phyloP scores from a whole-genome alignment of 805 yeast genomes.

The Saccharomyces eubayanus region DNA sequence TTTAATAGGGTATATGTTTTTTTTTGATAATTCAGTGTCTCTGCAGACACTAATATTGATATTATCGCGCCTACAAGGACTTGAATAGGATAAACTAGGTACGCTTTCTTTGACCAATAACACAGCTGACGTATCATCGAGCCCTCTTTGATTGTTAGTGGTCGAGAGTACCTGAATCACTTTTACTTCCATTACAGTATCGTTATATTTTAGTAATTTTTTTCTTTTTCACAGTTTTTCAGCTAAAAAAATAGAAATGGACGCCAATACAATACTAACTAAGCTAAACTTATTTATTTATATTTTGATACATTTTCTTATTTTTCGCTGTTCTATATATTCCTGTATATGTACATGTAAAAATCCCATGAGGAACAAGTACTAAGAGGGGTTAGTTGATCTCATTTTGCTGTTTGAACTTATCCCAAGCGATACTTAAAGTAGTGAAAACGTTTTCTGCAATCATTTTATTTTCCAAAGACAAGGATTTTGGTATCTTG shows the following conservation, averaged over 20 bases:
- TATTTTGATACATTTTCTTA: not conserved
- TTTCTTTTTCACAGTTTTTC: not conserved
- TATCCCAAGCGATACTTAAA: constrained; percentile 85
- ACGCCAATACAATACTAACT: constrained; percentile 1
- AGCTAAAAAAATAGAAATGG: not conserved
- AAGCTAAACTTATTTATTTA: constrained; percentile 1
- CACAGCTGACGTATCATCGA: not conserved
- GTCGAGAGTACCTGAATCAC: not conserved
- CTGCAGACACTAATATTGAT: constrained; percentile 11
- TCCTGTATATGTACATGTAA: not conserved
- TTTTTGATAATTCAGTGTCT: constrained; percentile 14
- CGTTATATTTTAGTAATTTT: not conserved
- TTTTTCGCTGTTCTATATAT: not conserved
- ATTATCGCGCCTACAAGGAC: constrained; percentile 15
- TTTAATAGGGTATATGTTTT: constrained; percentile 17
- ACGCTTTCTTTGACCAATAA: constrained; percentile 2
- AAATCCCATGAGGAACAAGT: not conserved
- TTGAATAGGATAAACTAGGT: constrained; percentile 12
- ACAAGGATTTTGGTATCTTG: constrained; percentile 49
- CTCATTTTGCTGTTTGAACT: constrained; percentile 53
- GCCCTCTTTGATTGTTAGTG: not conserved
- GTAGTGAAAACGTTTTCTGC: constrained; percentile 82
- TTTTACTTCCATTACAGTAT: not conserved
- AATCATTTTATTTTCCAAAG: constrained; percentile 66
- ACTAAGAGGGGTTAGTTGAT: constrained; percentile 23